phyloP scores from a whole-genome alignment of 768 basidiomycete genomes.

The Cantharellus anzutake region DNA sequence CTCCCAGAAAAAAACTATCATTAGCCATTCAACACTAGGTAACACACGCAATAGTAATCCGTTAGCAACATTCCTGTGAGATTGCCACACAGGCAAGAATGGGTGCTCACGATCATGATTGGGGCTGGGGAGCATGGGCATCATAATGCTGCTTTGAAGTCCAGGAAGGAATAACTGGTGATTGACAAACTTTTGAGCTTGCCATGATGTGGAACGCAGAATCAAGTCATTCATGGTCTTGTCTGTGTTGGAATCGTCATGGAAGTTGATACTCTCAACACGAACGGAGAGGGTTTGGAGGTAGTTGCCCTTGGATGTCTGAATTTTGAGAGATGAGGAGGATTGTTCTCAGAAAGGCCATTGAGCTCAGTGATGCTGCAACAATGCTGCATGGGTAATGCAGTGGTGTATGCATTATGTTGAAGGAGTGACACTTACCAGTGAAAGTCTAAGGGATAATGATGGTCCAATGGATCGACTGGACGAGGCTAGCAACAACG shows the following conservation, averaged over 20 bases:
- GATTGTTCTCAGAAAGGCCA: slow-evolving; percentile 45
- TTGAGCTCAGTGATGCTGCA: slow-evolving; percentile 89
- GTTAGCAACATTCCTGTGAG: too few relatives aligned
- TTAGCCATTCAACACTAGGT: too few relatives aligned
- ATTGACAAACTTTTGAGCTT: slow-evolving; percentile 82
- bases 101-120: slow-evolving; percentile 78
- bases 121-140: slow-evolving; percentile 43
- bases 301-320: slow-evolving; percentile 91
- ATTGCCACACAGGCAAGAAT: too few relatives aligned
- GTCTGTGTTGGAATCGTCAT: slow-evolving; percentile 26
- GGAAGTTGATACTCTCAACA: slow-evolving; percentile 65
- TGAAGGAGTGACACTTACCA: slow-evolving; percentile 29
- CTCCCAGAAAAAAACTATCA: too few relatives aligned
- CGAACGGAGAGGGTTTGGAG: slow-evolving; percentile 67
- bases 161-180: not conserved
- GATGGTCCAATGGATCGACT: slow-evolving; percentile 69
- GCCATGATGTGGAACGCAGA: slow-evolving; percentile 82
- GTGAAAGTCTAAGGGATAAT: slow-evolving; percentile 85
- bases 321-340: slow-evolving; percentile 68
- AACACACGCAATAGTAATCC: too few relatives aligned
- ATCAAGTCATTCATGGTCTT: slow-evolving; percentile 92
- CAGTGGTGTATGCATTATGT: not conserved
- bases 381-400: not conserved
- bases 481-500: slow-evolving; percentile 53
- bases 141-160: slow-evolving; percentile 14